These are phyloP conservation scores for Gamsiella multidivaricata DNA, from an alignment of 192 early-diverging fungal species.

Conservation along the genomic window DNA sequence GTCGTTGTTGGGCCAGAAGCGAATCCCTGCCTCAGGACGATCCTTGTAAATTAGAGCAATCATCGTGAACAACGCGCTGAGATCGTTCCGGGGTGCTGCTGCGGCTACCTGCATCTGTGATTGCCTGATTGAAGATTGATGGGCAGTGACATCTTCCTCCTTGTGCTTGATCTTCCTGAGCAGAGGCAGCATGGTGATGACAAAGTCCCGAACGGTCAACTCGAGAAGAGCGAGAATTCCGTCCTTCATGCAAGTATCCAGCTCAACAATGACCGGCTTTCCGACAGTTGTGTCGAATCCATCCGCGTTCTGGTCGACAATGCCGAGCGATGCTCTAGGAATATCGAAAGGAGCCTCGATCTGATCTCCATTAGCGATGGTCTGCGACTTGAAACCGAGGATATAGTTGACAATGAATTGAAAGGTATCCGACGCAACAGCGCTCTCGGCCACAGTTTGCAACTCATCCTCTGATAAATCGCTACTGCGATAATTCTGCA, in stretches of 20 bases:
- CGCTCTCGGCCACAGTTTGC: conserved; percentile 63
- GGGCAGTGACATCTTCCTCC: conserved; percentile 68
- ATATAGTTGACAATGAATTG: conserved; percentile 74
- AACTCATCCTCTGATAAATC: conserved; percentile 53
- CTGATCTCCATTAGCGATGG: conserved; percentile 25
- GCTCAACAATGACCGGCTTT: conserved; percentile 31
- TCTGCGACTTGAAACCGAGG: conserved; percentile 58
- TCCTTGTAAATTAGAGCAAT: conserved; percentile 80
- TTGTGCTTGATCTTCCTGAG: conserved; percentile 71
- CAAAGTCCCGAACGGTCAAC: conserved; percentile 62
- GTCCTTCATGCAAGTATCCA: conserved; percentile 46
- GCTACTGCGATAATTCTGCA: conserved; percentile 53
- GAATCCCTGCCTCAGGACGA: conserved; percentile 77
- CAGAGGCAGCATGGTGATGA: conserved; percentile 65
- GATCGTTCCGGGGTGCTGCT: conserved; percentile 47
- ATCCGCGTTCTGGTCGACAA: conserved; percentile 46
- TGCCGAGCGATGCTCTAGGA: conserved; percentile 31
- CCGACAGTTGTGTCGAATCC: conserved; percentile 52
- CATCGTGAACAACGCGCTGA: conserved; percentile 78
- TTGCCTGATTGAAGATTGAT: conserved; percentile 33
- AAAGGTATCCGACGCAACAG: conserved; percentile 65
- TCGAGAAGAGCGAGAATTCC: conserved; percentile 67
- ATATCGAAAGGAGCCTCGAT: conserved; percentile 35
- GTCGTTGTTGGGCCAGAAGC: conserved; percentile 72
- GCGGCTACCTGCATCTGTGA: conserved; percentile 23